Conservation (phyloP, 805 yeast genomes). For the Scheffersomyces lignosus region DNA sequence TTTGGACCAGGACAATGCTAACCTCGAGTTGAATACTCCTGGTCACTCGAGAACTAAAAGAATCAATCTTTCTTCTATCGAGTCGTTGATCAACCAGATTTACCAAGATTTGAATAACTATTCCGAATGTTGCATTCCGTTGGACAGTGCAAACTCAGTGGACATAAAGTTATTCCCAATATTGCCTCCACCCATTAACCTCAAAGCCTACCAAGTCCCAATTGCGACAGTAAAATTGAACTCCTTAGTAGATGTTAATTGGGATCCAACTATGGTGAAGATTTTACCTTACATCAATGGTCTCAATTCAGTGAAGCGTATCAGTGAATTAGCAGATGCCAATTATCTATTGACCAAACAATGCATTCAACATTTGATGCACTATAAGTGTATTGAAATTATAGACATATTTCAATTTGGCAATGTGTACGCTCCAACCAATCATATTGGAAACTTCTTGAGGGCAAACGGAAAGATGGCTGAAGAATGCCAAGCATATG, state of each 20-base stretch:
- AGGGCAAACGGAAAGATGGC: constrained; percentile 58
- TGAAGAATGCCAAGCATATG: constrained; percentile 83
- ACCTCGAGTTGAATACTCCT: constrained; percentile 22
- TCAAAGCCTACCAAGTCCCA: constrained; percentile 86
- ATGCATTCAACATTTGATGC: constrained; percentile 88
- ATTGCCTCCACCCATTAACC: constrained; percentile 73
- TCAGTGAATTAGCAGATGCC: constrained; percentile 78
- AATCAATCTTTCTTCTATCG: constrained; percentile 48
- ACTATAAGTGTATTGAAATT: constrained; percentile 81
- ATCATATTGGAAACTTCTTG: constrained; percentile 67
- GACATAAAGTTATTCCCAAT: constrained; percentile 93
- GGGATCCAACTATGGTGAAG: constrained; percentile 97
- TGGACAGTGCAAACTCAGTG: constrained; percentile 84
- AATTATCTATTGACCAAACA: constrained; percentile 76
- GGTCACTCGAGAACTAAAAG: constrained; percentile 36
- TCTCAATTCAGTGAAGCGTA: constrained; percentile 73
- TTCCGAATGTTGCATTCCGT: constrained; percentile 93
- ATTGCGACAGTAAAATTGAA: constrained; percentile 78
- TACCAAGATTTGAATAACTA: constrained; percentile 92
- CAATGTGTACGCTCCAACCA: constrained; percentile 87
- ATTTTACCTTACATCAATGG: constrained; percentile 88
- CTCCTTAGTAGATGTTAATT: constrained; percentile 77
- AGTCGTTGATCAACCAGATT: constrained; percentile 82
- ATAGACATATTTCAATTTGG: constrained; percentile 87
- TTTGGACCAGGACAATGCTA: constrained; percentile 5